These are phyloP conservation scores for Globisporangium spiculum DNA, from an alignment of 352 stramenopile genomes.

Conservation along the genomic window DNA sequence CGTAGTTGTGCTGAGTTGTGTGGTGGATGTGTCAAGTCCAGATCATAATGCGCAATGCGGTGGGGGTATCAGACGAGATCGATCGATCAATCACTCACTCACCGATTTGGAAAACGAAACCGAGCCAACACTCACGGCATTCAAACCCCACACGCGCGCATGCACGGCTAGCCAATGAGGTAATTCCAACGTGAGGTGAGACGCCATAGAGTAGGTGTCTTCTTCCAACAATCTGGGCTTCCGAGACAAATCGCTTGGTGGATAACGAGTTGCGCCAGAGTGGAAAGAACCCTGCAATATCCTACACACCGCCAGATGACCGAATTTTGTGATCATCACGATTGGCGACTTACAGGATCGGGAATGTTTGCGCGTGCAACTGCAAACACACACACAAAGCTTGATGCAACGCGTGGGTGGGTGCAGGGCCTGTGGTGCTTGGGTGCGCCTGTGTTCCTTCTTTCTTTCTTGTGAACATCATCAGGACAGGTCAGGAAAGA, in stretches of 20 bases:
- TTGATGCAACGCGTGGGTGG: too few species aligned
- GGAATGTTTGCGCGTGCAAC: neutral
- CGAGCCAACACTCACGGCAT: neutral
- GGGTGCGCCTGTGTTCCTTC: neutral
- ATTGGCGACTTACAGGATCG: neutral
- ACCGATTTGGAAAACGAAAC: neutral
- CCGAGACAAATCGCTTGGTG: conserved; percentile 13
- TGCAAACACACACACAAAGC: too few species aligned
- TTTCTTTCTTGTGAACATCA: neutral
- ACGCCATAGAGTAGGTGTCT: neutral
- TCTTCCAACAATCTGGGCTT: neutral
- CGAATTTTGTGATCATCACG: neutral
- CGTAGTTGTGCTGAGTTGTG: neutral
- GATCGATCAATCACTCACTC: neutral
- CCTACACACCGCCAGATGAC: too few species aligned
- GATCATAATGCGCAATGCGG: neutral
- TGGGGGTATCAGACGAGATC: conserved; percentile 3
- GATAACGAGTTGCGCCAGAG: neutral
- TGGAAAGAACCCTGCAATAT: neutral
- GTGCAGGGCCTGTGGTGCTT: neutral
- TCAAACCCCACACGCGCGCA: neutral
- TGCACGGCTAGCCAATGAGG: neutral
- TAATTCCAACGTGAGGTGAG: neutral
- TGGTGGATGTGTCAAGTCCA: neutral
- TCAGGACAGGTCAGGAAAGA: neutral